phyloP scores from a whole-genome alignment of 192 early-diverging fungal genomes.

The Backusella westeae region DNA sequence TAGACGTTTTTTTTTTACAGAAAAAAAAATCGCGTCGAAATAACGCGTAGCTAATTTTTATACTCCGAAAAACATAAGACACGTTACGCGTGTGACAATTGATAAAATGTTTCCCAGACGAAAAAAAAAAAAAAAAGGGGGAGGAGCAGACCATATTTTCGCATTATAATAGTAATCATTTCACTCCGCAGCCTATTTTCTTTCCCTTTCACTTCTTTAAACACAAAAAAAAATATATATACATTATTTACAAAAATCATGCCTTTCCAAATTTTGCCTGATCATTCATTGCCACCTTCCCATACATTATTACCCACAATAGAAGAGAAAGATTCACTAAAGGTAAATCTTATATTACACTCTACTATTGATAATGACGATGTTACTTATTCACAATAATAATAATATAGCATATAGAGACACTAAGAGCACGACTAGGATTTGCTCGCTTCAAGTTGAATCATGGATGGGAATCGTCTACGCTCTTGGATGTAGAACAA shows the following conservation, averaged over 20 bases:
- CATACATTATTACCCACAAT: neutral
- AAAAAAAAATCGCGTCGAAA: neutral
- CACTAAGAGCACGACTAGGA: conserved; percentile 10
- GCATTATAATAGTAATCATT: neutral
- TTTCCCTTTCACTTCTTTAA: neutral
- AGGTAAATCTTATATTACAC: neutral
- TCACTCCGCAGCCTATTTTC: neutral
- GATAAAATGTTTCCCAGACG: neutral
- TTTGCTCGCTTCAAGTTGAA: conserved; percentile 37
- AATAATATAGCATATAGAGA: conserved; percentile 1
- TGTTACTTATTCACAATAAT: neutral
- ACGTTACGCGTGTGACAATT: neutral
- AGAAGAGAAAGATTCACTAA: conserved; percentile 3
- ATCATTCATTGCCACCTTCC: neutral
- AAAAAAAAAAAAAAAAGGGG: neutral
- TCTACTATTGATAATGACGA: neutral
- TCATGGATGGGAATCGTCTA: conserved; percentile 32
- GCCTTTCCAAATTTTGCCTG: conserved; percentile 4
- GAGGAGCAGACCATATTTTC: neutral
- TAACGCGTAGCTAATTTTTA: no score
- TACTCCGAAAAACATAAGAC: no score
- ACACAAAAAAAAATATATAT: neutral
- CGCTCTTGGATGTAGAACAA: conserved; percentile 26
- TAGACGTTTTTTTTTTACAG: neutral
- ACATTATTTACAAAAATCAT: conserved; percentile 1